Percentiles rank a stretch among this genome's conserved stretches.
Evolutionary conservation across 805 yeast species (phyloP).

Genomic region (Saturnispora kantuleensis): DNA sequence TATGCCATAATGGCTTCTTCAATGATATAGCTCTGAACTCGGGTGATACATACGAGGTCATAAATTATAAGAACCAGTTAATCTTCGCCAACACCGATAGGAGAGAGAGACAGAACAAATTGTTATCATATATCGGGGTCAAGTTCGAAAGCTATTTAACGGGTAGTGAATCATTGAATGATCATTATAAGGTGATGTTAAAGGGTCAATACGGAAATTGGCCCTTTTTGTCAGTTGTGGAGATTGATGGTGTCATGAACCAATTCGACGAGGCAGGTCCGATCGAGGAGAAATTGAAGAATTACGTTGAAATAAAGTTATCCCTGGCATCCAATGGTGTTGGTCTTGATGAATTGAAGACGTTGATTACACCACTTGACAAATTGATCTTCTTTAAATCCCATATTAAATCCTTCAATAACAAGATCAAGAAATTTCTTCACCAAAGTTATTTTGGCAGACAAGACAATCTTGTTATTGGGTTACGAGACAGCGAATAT

Average conservation of each 20-base stretch:
- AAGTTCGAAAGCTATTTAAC: constrained; percentile 12
- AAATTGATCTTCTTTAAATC: constrained; percentile 4
- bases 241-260: constrained; percentile 10
- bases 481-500: constrained; percentile 8
- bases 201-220: constrained; percentile 9
- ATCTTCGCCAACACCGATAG: constrained; percentile 8
- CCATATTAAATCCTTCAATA: background rate
- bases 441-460: constrained; percentile 12
- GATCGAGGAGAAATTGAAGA: constrained; percentile 3
- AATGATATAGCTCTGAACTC: constrained; percentile 3
- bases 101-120: constrained; percentile 5
- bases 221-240: constrained; percentile 11
- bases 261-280: background rate
- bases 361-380: background rate
- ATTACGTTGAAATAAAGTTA: constrained; percentile 13
- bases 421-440: constrained; percentile 8
- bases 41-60: constrained; percentile 5
- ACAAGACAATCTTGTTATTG: constrained; percentile 11
- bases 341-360: background rate
- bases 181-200: constrained; percentile 11
- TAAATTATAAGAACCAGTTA: constrained; percentile 6
- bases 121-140: constrained; percentile 9
- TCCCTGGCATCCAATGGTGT: background rate
- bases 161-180: constrained; percentile 1
- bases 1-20: constrained; percentile 11